phyloP scores from a whole-genome alignment of 2,329 filamentous ascomycete genomes.

The Cadophora gregata region DNA sequence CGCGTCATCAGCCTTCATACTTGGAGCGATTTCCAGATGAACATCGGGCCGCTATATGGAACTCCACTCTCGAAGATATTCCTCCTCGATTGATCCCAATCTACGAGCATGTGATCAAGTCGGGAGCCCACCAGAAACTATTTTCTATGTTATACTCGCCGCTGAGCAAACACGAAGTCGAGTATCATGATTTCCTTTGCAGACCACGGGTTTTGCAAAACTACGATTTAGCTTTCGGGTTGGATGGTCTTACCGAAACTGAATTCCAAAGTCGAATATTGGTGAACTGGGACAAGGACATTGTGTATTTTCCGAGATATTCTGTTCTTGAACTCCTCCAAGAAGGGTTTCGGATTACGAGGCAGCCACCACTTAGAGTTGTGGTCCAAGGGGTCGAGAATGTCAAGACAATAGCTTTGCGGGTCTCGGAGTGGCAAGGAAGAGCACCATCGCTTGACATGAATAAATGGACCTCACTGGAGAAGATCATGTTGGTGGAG shows the following conservation, averaged over 20 bases:
- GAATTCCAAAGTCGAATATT: not conserved
- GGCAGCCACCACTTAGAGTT: not conserved
- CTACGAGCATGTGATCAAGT: not conserved
- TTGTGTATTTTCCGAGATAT: not conserved
- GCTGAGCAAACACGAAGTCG: too few relatives aligned
- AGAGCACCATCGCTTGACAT: not conserved
- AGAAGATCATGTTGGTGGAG: not conserved
- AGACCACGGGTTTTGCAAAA: not conserved
- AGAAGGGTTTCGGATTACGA: not conserved
- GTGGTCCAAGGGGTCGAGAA: not conserved
- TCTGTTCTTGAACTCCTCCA: not conserved
- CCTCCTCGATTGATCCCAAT: not conserved
- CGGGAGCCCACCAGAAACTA: not conserved
- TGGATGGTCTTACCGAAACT: not conserved
- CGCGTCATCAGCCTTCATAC: not conserved
- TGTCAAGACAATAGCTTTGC: not conserved
- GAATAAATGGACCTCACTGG: not conserved
- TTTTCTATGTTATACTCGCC: not conserved
- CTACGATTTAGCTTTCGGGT: not conserved
- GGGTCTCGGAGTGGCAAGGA: not conserved
- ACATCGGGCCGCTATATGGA: not conserved
- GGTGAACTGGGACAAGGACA: not conserved
- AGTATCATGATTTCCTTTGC: too few relatives aligned
- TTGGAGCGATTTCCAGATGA: not conserved
- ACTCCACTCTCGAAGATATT: not conserved